A percentile compares a stretch with the other conserved stretches of the same genome.
Conservation (phyloP, 106 monocot genomes). For the Iris macrosiphon region DNA sequence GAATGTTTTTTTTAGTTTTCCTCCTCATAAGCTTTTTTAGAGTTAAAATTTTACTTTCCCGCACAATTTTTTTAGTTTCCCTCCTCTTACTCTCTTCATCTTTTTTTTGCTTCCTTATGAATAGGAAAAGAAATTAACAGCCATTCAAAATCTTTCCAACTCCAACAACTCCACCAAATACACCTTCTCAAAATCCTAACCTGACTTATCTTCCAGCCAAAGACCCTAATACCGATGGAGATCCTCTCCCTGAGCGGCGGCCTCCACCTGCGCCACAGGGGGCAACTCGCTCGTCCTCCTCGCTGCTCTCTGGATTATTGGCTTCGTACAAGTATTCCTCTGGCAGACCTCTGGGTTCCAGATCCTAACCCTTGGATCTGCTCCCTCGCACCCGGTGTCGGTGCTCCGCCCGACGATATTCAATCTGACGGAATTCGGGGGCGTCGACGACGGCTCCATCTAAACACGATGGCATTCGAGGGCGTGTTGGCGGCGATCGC, state of each 20-base stretch:
- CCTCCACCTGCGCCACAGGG: conserved; percentile 6
- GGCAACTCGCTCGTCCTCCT: conserved; percentile 5
- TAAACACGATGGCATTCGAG: conserved; percentile 54
- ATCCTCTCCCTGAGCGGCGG: neutral
- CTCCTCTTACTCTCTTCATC: no score
- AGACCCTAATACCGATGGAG: no score
- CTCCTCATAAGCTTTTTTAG: no score
- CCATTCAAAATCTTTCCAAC: no score
- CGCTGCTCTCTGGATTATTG: conserved; percentile 20
- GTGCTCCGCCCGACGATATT: conserved; percentile 21
- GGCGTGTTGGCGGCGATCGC: conserved; percentile 33
- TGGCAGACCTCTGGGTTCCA: conserved; percentile 17
- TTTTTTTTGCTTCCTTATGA: no score
- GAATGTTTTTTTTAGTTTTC: no score
- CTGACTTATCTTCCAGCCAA: neutral
- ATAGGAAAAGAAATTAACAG: no score
- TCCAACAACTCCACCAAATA: neutral
- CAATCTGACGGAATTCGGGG: conserved; percentile 52
- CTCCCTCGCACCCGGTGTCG: conserved; percentile 1
- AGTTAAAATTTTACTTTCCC: no score
- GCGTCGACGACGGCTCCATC: conserved; percentile 40
- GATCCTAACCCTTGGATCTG: neutral
- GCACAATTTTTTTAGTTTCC: no score
- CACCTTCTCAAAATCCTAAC: no score
- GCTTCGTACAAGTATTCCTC: conserved; percentile 17